Base-by-base conservation (phyloP, 768 basidiomycete genomes). In the Psilocybe subaeruginosa region DNA sequence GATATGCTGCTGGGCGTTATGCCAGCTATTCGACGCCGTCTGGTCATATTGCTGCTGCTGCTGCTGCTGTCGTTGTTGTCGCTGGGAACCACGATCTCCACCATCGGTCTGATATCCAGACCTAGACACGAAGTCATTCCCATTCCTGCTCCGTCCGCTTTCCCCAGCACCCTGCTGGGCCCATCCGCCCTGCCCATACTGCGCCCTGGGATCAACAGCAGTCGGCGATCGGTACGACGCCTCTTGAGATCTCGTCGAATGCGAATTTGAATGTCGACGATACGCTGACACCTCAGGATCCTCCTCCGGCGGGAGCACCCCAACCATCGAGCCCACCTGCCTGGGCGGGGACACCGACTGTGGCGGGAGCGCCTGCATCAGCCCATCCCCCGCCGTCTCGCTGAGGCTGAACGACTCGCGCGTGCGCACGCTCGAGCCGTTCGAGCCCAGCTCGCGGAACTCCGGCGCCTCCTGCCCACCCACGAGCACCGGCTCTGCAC, bases 251-350 rank as follows among this genome's bases (percentile, higher is more conserved):
- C 33, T 35, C 1, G 33, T 11, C 33, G 33, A 35, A 35, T 11
- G 33, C 33, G 33, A 35, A 35, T 11, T 35, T 2, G 33, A 35
- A 35, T 35, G 33, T 11, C 7, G 33, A 11, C 11, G 54, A 43
- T 59, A 54, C 11, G 65, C 4, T 46, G 56, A 27, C 30, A 45
- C 51, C 8, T 62, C 27, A 39, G 53, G 11, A 19, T 59, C 56
- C 2, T 35, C 56, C 19, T 59, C 57, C 5, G 19, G 55, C 37
- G 68, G 70, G 4, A 72, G 48, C 4, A 72, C 70, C 17, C 70
- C 70, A 4, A 70, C 70, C 70, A 72, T 69, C 6, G 69, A 62
- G 1, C 58, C 58, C 2, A 71, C 60, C 35, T 64, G 61, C 29
- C 70, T 57, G 8, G 60, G 58, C 43, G 70, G 70, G 7, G 68